Evolutionary conservation across 2,329 filamentous ascomycete species (phyloP), one percentile per base, ranked within the genome.

Genomic region (Coleophoma crateriformis): DNA sequence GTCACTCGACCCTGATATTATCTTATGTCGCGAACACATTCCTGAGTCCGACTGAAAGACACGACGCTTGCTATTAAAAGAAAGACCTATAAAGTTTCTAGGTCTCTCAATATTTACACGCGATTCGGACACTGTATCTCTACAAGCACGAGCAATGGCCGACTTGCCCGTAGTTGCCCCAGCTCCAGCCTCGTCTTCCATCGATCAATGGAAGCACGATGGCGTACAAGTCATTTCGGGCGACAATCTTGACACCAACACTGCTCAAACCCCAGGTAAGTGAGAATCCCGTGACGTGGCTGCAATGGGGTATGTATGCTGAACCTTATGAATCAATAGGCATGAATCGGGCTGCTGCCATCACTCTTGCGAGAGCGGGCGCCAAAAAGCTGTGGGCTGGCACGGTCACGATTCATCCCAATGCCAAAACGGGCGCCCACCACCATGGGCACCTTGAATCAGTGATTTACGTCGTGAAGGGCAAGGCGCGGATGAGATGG

Each of bases 331-430:
- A 38, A 17, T 38, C 15, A n/a, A 14, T 11, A 59, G 57, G 57
- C 46, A 73, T 73, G 70, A 63, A 67, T 48, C 65, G 71, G 8
- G 65, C 66, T 17, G 69, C 70, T n/a, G 71, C 71, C 2, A 67
- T 74, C 51, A 71, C 71, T 56, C 66, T 71, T 48, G 70, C 70
- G 0, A 62, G 71, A 4, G 67, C 68, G 1, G 70, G 70, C 14
- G 71, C 71, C 0, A 65, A 72, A 52, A 71, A 71, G 49, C 60
- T 73, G 20, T 73, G 71, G 70, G 71, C 71, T 6, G 71, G 71
- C 0, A 72, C 71, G 2, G 71, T 73, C 19, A 70, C 61, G 51
- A 72, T 72, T 53, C 65, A 71, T 51, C 55, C 70, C 1, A 64
- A 72, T 50, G 71, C 69, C 42, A 73, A 73, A 54, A 73, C 71